Evolutionary conservation across 345 rosid species (phyloP).

Genomic region (Excoecaria cochinchinensis): DNA sequence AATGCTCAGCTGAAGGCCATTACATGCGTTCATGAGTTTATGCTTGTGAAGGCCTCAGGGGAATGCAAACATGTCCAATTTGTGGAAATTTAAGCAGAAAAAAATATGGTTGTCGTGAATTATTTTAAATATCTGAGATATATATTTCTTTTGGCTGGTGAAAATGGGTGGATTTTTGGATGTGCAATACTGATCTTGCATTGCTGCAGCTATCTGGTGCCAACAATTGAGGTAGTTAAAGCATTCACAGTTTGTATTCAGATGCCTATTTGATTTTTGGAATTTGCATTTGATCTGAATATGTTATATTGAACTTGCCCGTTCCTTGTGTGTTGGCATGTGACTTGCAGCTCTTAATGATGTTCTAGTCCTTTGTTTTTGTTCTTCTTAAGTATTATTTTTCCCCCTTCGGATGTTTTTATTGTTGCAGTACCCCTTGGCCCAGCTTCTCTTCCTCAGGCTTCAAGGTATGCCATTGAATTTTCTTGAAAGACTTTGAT

Average conservation of each 20-base stretch:
- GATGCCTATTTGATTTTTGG: background rate
- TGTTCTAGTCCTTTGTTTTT: background rate
- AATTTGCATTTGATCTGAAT: background rate
- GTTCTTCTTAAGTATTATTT: background rate
- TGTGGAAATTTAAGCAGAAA: background rate
- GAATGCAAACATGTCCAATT: background rate
- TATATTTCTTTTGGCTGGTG: background rate
- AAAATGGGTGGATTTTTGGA: no score
- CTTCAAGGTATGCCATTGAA: constrained; percentile 30
- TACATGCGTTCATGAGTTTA: background rate
- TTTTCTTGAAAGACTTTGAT: background rate
- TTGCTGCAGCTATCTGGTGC: background rate
- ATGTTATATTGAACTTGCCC: background rate
- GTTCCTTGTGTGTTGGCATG: background rate
- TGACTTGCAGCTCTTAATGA: background rate
- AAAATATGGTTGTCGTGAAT: background rate
- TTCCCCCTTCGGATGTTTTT: constrained; percentile 8
- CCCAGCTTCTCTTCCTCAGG: constrained; percentile 40
- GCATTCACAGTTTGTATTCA: background rate
- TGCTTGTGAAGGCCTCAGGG: background rate
- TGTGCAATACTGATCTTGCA: background rate
- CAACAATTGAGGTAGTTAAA: background rate
- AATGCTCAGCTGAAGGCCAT: no score
- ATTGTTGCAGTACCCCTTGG: constrained; percentile 52
- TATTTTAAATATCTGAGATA: background rate